Conservation (phyloP, 495 filamentous ascomycete species). For the Aspergillus sclerotioniger region DNA sequence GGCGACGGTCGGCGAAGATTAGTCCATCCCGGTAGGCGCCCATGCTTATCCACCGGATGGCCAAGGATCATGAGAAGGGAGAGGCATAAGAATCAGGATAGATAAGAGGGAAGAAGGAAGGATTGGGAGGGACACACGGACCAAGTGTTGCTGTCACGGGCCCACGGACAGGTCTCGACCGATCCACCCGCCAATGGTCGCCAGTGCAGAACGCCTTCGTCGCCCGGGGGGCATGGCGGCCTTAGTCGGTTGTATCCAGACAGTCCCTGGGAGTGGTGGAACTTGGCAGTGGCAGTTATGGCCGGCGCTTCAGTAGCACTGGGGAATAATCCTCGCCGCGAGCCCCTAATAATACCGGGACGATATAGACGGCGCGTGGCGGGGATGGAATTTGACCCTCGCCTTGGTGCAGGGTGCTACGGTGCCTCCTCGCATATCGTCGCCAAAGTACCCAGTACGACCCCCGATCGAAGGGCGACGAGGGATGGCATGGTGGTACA, state of each 20-base stretch:
- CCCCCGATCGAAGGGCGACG: neutral
- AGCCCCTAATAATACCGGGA: neutral
- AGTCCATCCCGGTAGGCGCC: neutral
- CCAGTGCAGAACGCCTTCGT: neutral
- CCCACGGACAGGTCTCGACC: conserved; percentile 15
- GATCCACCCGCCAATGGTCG: conserved; percentile 9
- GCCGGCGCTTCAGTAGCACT: neutral
- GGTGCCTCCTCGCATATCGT: neutral
- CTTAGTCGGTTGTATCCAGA: neutral
- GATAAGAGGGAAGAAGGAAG: neutral
- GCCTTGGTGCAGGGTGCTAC: too few relatives aligned
- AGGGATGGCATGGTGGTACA: conserved; percentile 12
- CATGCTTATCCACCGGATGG: neutral
- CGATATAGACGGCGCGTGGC: neutral
- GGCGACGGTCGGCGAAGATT: too few relatives aligned
- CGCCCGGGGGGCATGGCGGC: neutral
- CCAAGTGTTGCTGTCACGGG: conserved; percentile 19
- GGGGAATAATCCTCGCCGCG: neutral
- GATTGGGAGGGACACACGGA: conserved; percentile 14
- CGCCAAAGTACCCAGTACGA: neutral
- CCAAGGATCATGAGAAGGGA: neutral
- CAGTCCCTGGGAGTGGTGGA: neutral
- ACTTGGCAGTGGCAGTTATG: neutral
- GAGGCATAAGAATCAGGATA: neutral
- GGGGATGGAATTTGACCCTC: too few relatives aligned